Percentiles rank a stretch among this genome's conserved stretches.
phyloP scores from a whole-genome alignment of 1,284 basidiomycete genomes.

The Irpex sp. region DNA sequence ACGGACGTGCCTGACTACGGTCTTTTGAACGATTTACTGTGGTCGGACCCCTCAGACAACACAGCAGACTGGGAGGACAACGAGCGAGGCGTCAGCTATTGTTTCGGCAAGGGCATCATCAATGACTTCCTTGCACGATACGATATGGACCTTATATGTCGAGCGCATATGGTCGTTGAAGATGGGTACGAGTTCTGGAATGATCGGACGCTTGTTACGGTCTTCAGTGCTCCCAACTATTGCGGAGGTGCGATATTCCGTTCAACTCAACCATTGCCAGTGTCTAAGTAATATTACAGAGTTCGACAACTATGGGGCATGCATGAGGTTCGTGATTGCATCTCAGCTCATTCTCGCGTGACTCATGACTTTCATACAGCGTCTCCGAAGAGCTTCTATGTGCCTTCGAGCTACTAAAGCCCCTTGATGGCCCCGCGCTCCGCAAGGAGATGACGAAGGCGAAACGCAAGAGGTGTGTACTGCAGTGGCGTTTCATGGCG shows the following conservation, averaged over 20 bases:
- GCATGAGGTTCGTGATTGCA: conserved; percentile 66
- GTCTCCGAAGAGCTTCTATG: conserved; percentile 97
- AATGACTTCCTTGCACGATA: conserved; percentile 91
- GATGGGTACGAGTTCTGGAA: conserved; percentile 99
- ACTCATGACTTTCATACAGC: conserved; percentile 36
- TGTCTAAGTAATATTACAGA: conserved; percentile 43
- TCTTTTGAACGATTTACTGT: conserved; percentile 94
- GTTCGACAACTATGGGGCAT: conserved; percentile 97
- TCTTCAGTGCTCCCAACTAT: conserved; percentile 98
- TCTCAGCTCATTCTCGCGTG: conserved; percentile 5
- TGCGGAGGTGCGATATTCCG: conserved; percentile 77
- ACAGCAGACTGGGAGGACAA: conserved; percentile 99
- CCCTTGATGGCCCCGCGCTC: conserved; percentile 90
- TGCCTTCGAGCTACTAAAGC: conserved; percentile 97
- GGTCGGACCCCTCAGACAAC: conserved; percentile 98
- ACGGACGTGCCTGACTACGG: conserved; percentile 99
- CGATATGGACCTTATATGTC: conserved; percentile 99
- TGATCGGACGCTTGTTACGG: conserved; percentile 95
- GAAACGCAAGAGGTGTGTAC: conserved; percentile 86
- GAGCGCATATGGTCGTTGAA: conserved; percentile 99
- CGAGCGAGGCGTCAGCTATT: conserved; percentile 99
- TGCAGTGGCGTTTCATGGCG: background rate
- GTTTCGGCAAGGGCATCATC: conserved; percentile 97
- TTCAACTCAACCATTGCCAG: conserved; percentile 7
- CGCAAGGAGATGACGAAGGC: conserved; percentile 99